These are phyloP conservation scores for Alternaria metachromatica DNA, from an alignment of 2,329 filamentous ascomycete species.

Conservation along the genomic window DNA sequence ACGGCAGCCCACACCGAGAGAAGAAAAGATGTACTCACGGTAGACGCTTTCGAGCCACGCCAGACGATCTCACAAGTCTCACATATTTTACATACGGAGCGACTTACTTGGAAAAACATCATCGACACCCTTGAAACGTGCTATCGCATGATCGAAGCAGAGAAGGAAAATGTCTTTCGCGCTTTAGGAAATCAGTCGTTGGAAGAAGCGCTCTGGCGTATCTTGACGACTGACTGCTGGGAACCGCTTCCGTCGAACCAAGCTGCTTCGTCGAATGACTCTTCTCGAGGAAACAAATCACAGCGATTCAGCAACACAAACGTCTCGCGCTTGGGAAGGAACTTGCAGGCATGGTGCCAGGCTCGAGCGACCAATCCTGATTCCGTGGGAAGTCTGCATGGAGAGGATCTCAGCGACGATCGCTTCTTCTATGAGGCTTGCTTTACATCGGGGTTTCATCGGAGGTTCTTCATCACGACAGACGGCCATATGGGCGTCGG, in stretches of 20 bases:
- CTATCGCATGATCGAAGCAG: not conserved
- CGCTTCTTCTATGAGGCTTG: slow-evolving; percentile 1
- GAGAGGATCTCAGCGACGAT: not conserved
- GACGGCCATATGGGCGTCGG: slow-evolving; percentile 25
- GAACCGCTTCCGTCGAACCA: not conserved
- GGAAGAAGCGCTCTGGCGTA: not conserved
- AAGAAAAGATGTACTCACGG: not conserved
- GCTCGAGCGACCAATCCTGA: not conserved
- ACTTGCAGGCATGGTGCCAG: not conserved
- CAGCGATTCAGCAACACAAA: not conserved
- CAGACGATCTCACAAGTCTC: not conserved
- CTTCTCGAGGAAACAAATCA: not conserved
- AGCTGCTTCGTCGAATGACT: not conserved
- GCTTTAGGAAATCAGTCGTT: not conserved
- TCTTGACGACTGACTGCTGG: not conserved
- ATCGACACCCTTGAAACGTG: not conserved
- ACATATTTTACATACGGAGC: not conserved
- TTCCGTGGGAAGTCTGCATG: not conserved
- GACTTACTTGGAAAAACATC: not conserved
- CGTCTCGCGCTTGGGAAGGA: not conserved
- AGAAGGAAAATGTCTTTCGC: not conserved
- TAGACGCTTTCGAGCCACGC: not conserved
- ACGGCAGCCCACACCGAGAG: not conserved
- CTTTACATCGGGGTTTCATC: slow-evolving; percentile 4
- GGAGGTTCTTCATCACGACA: slow-evolving; percentile 21